phyloP scores from a whole-genome alignment of 2,329 filamentous ascomycete species.

The Trichophyton benhamiae region DNA sequence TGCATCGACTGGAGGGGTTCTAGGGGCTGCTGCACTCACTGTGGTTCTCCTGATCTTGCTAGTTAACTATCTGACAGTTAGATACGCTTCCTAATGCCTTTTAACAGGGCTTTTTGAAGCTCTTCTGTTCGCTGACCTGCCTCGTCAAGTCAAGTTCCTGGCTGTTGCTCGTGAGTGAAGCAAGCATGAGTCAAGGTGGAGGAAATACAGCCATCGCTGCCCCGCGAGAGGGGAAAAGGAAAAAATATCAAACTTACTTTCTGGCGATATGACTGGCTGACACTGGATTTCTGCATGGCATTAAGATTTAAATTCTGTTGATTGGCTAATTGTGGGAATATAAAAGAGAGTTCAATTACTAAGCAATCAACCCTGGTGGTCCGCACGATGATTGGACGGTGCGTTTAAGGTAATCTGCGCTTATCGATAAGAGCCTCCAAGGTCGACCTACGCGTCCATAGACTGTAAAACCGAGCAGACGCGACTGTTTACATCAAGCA shows the following conservation, averaged over 20 bases:
- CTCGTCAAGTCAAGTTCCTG: neutral
- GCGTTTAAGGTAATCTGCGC: neutral
- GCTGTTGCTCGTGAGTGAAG: neutral
- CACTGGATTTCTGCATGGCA: too few species aligned
- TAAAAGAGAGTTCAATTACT: too few species aligned
- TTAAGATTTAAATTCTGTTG: too few species aligned
- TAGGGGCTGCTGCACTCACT: neutral
- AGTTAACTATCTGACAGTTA: neutral
- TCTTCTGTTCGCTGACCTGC: neutral
- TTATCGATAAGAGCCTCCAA: neutral
- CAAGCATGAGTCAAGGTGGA: neutral
- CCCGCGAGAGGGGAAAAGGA: neutral
- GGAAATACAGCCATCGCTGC: neutral
- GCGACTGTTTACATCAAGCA: neutral
- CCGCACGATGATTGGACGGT: too few species aligned
- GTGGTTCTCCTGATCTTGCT: neutral
- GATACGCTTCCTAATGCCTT: neutral
- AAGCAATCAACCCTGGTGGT: too few species aligned
- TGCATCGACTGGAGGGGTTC: neutral
- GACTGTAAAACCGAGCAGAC: neutral
- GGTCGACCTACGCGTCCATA: neutral
- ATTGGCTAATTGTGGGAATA: too few species aligned
- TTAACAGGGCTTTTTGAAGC: neutral
- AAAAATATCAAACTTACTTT: neutral
- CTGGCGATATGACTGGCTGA: neutral